Evolutionary conservation across 345 rosid genomes (phyloP), one percentile per base, ranked within the genome.

Genomic region (Trapa incisa): DNA sequence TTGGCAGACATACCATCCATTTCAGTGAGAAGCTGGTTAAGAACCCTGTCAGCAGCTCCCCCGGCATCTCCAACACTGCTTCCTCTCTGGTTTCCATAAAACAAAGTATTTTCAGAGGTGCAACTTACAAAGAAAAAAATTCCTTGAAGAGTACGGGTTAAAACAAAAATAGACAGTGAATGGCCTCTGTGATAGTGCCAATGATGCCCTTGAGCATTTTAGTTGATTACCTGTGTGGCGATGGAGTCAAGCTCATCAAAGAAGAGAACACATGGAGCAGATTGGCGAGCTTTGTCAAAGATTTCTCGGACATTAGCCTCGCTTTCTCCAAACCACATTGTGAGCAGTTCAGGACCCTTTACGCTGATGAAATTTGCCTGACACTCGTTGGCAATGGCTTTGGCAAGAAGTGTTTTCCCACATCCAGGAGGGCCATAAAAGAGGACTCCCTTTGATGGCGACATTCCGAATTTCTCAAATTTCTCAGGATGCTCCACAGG

Each of bases 401-500:
- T 90, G 68, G 98, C 97, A 63, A 92, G 73, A 70, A 93, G 94
- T 13, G 98, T 93, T 76, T 93, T 93, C 37, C 98, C 98, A 67
- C 97, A 93, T 50, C 97, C 98, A 37, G 97, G 98, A 72, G 97
- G 97, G 38, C 98, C 98, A 64, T 90, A 93, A 83, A 93, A 90
- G 33, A 90, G 87, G 37, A 93, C 98, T 65, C 98, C 98, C 83
- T 90, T 93, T 3, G 97, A 93, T 38, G 97, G 98, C 56, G 96
- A 89, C 98, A 92, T 92, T 60, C 96, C 98, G 62, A 92, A 92
- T 76, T 92, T 92, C 76, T 92, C 98, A 56, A 92, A 89, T 69
- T 92, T 92, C 83, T 92, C 96, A 13, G 98, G 98, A 75, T 92
- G 98, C 87, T 92, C 96, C 79, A 92, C 98, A 6, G 98, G 98